These are phyloP conservation scores for Chrysochromulina tobinii DNA, from an alignment of 78 protist genomes.

Conservation along the genomic window DNA sequence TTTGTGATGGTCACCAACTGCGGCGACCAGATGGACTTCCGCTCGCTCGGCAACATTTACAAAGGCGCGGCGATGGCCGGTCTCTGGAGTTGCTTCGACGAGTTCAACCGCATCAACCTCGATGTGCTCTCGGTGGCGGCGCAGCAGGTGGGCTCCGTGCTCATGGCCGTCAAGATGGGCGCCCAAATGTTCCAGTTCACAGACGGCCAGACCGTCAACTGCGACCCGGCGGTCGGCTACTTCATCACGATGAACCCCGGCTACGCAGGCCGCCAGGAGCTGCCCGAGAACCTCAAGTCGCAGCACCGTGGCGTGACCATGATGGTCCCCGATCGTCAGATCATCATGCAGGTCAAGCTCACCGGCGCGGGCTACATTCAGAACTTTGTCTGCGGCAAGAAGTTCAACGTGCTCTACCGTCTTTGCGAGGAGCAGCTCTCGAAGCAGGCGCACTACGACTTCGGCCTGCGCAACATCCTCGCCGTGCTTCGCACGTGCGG, in stretches of 20 bases:
- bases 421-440: constrained; percentile 88
- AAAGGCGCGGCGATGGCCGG: constrained; percentile 85
- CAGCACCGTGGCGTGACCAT: constrained; percentile 85
- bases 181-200: constrained; percentile 62
- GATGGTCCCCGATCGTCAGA: constrained; percentile 90
- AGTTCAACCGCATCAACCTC: constrained; percentile 89
- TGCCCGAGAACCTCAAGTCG: constrained; percentile 92
- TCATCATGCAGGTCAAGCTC: constrained; percentile 83
- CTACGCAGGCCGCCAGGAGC: constrained; percentile 93
- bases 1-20: constrained; percentile 84
- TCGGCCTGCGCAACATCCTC: constrained; percentile 79
- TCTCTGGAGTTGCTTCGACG: constrained; percentile 90
- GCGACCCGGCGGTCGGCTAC: constrained; percentile 62
- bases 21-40: constrained; percentile 81
- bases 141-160: constrained; percentile 77
- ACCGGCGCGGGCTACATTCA: constrained; percentile 78
- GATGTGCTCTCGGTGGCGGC: constrained; percentile 88
- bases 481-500: constrained; percentile 82
- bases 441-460: constrained; percentile 87
- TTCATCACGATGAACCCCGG: constrained; percentile 95
- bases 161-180: constrained; percentile 69
- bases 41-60: constrained; percentile 76
- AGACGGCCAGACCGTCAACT: constrained; percentile 55
- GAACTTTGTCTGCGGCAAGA: constrained; percentile 54
- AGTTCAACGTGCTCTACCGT: constrained; percentile 74